Evolutionary conservation across 2,329 filamentous ascomycete genomes (phyloP).

Genomic region (Acarospora socialis): DNA sequence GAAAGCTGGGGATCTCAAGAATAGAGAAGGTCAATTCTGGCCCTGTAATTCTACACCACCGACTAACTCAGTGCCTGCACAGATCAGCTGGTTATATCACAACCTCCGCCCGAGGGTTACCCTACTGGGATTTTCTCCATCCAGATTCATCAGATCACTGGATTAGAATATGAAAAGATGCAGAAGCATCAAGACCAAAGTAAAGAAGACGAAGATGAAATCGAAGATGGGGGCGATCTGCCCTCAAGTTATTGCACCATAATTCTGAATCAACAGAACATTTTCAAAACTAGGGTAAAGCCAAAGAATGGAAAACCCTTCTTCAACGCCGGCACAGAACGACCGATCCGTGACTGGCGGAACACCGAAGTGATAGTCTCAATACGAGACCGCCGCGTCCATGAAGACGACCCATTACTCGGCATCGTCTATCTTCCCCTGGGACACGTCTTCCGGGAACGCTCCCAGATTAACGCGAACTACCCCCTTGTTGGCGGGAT

Average conservation of each 20-base stretch:
- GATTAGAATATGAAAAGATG: constrained; percentile 46
- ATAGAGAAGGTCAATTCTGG: constrained; percentile 32
- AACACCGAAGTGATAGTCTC: constrained; percentile 53
- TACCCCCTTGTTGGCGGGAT: constrained; percentile 58
- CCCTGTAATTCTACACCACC: not conserved
- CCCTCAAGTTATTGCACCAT: constrained; percentile 60
- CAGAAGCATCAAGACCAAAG: constrained; percentile 39
- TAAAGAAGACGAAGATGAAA: constrained; percentile 33
- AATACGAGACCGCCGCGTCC: constrained; percentile 52
- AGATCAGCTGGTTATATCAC: constrained; percentile 52
- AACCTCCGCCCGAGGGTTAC: constrained; percentile 47
- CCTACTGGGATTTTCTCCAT: constrained; percentile 55
- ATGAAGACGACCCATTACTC: constrained; percentile 52
- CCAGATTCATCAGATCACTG: constrained; percentile 59
- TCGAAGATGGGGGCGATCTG: constrained; percentile 45
- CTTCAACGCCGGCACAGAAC: constrained; percentile 63
- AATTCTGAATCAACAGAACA: constrained; percentile 56
- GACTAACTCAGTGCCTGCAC: constrained; percentile 5
- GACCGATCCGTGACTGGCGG: constrained; percentile 55
- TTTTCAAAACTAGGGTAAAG: constrained; percentile 59
- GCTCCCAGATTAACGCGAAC: constrained; percentile 49
- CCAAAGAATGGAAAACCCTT: constrained; percentile 67
- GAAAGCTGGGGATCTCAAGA: constrained; percentile 50
- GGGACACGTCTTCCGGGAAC: constrained; percentile 44
- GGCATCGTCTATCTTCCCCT: constrained; percentile 58